phyloP scores from a whole-genome alignment of 176 grass and related monocot genomes.

The Canna indica region DNA sequence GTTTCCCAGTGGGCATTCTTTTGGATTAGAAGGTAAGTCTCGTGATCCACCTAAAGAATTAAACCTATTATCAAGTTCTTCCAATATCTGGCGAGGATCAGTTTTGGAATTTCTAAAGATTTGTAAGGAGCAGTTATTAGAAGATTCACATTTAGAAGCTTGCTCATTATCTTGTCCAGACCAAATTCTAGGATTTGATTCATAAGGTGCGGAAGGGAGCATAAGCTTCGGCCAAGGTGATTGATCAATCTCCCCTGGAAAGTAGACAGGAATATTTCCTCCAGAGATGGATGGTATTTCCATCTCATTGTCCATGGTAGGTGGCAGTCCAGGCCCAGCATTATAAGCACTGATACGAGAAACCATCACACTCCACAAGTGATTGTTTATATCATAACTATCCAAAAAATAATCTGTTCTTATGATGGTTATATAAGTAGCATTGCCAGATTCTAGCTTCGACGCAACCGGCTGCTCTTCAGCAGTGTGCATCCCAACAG shows the following conservation, averaged over 20 bases:
- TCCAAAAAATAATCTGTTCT: constrained; percentile 86
- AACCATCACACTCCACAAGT: constrained; percentile 72
- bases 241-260: not conserved
- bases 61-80: not conserved
- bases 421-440: constrained; percentile 58
- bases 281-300: constrained; percentile 34
- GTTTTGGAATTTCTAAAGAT: not conserved
- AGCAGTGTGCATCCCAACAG: constrained; percentile 33
- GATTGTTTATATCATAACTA: constrained; percentile 56
- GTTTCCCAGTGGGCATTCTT: not conserved
- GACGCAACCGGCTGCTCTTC: constrained; percentile 42
- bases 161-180: not conserved
- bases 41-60: not conserved
- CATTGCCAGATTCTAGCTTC: constrained; percentile 39
- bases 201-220: not conserved
- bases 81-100: not conserved
- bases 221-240: not conserved
- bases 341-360: constrained; percentile 65
- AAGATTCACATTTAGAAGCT: not conserved
- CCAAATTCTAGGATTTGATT: too few species aligned
- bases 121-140: not conserved
- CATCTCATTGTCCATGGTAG: constrained; percentile 24
- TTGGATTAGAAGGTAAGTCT: not conserved
- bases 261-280: constrained; percentile 33
- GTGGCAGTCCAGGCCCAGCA: constrained; percentile 27